These are phyloP conservation scores for Trichosphaerium sp. DNA, from an alignment of 78 protist genomes.

Conservation along the genomic window DNA sequence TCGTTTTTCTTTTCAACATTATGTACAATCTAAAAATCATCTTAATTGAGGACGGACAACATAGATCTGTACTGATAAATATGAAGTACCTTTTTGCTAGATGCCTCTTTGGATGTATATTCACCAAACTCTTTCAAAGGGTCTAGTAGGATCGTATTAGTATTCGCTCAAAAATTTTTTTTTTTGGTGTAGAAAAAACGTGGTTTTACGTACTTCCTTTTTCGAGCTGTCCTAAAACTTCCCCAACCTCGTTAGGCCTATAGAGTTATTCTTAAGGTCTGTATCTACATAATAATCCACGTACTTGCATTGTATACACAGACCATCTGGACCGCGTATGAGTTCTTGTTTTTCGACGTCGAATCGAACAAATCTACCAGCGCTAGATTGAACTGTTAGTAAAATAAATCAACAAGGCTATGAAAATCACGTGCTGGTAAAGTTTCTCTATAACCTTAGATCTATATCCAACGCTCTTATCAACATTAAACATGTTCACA, in stretches of 20 bases:
- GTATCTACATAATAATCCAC: no score
- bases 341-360: constrained; percentile 11
- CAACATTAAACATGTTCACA: not conserved
- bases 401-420: not conserved
- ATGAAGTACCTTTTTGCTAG: not conserved
- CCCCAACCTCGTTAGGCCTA: constrained; percentile 4
- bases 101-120: constrained; percentile 9
- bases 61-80: no score
- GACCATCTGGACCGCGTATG: constrained; percentile 1
- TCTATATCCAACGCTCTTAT: not conserved
- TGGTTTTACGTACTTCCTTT: no score
- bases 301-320: no score
- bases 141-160: no score
- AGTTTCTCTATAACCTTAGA: not conserved
- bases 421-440: not conserved
- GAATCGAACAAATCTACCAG: not conserved
- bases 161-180: no score
- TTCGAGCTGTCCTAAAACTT: constrained; percentile 2
- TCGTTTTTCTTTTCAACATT: not conserved
- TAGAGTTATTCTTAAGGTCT: no score
- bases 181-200: no score
- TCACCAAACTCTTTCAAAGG: constrained; percentile 5
- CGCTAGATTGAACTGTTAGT: not conserved
- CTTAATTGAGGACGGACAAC: no score
- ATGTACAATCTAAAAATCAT: no score